Conservation (phyloP, 495 filamentous ascomycete species). For the Xylaria nigripes region DNA sequence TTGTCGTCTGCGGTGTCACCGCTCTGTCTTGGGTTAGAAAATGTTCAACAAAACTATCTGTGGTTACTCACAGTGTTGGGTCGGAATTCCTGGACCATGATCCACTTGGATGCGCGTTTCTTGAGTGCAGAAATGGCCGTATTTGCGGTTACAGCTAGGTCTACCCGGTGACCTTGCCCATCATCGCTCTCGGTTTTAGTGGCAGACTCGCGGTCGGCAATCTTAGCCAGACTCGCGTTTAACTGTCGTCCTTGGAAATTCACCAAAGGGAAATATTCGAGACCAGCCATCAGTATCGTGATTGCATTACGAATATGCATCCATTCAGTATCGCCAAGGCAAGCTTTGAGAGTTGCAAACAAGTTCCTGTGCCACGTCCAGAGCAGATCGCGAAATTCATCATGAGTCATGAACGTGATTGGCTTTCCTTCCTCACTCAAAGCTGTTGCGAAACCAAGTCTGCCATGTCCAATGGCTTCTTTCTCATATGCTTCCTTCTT, state of each 20-base stretch:
- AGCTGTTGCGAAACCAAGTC: conserved; percentile 50
- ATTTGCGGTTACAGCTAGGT: conserved; percentile 83
- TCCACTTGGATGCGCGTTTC: conserved; percentile 69
- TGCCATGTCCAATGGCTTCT: conserved; percentile 52
- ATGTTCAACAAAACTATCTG: conserved; percentile 13
- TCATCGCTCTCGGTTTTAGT: conserved; percentile 52
- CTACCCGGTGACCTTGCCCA: conserved; percentile 61
- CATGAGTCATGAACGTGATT: conserved; percentile 63
- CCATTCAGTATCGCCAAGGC: conserved; percentile 75
- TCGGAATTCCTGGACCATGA: conserved; percentile 74
- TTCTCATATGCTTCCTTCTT: conserved; percentile 69
- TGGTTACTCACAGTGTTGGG: conserved; percentile 40
- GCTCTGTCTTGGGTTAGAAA: conserved; percentile 27
- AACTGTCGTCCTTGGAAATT: conserved; percentile 79
- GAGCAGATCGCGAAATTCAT: conserved; percentile 75
- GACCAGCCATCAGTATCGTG: conserved; percentile 72
- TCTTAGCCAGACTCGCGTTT: conserved; percentile 57
- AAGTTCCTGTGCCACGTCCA: conserved; percentile 86
- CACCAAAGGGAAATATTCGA: conserved; percentile 74
- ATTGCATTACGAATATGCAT: conserved; percentile 98
- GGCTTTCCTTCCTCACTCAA: conserved; percentile 58
- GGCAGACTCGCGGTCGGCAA: conserved; percentile 61
- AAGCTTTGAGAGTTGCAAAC: conserved; percentile 63
- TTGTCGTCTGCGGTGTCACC: conserved; percentile 31
- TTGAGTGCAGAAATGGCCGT: conserved; percentile 77